Evolutionary conservation across 2,329 filamentous ascomycete species (phyloP), one percentile per base, ranked within the genome.

Genomic region (Didymella segeticola): DNA sequence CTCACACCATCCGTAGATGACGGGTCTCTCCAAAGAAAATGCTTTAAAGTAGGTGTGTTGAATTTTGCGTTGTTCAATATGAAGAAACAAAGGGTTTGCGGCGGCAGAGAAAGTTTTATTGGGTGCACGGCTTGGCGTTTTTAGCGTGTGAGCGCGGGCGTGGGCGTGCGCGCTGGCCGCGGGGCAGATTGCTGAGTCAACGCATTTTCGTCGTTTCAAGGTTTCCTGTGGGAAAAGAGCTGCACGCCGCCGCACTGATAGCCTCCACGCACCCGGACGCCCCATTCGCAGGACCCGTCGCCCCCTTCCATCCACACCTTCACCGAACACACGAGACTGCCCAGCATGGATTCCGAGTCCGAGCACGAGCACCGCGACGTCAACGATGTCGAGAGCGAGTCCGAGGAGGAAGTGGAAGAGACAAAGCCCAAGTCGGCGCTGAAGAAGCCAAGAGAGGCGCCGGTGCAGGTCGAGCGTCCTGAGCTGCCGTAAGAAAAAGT

Each of bases 341-440:
- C 69, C 70, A 75, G 50, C 65, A 76, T 76, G 74, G 73, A 76
- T 64, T 75, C 73, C 54, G 74, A 76, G 50, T 73, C 71, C 42
- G 73, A 75, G 47, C 69, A 73, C 58, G 71, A 74, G 43, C 70
- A 74, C 64, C 72, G 72, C 67, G 43, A 53, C 51, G 51, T 53
- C 43, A 37, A 53, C 51, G 71, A 75, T 47, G 70, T 73, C 47
- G 69, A 74, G 63, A 72, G 71, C 64, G 84, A 90, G 75, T 83
- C 91, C 68, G 88, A 91, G 71, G 89, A 88, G 61, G 89, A 91
- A 65, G 83, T 88, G 61, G 84, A 85, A 87, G 78, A 80, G 56
- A 72, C 72, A 26, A 76, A 76, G 69, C 78, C 77, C 71, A 96
- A 96, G 84, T 90, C 93, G 38, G 87, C 91, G 22, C 80, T 98